Percentiles rank a stretch among this genome's conserved stretches.
phyloP scores from a whole-genome alignment of 306 rosid genomes.

The Malus fusca region DNA sequence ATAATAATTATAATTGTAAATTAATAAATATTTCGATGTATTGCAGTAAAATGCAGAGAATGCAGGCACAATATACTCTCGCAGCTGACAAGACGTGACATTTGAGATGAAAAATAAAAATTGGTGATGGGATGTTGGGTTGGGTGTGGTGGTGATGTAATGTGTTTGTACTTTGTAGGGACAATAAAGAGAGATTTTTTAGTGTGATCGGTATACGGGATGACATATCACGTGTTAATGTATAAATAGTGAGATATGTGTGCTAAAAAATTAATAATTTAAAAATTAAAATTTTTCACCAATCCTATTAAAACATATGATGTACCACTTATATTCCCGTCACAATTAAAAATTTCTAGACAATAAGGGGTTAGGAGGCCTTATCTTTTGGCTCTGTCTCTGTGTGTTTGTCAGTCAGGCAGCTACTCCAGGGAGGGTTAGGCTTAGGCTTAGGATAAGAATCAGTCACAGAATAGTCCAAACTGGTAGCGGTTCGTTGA shows the following conservation, averaged over 20 bases:
- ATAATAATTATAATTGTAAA: not conserved
- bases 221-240: accelerated
- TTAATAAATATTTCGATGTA: not conserved
- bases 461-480: not conserved
- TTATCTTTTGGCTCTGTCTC: not conserved
- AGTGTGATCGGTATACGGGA: accelerated
- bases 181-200: not conserved
- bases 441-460: not conserved
- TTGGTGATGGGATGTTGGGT: conserved; percentile 32
- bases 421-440: not conserved
- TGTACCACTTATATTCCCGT: not conserved
- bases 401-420: not conserved
- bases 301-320: not conserved
- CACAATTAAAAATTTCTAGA: not conserved
- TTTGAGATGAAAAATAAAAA: conserved; percentile 16
- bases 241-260: no score
- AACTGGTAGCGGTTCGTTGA: no score
- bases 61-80: conserved; percentile 12
- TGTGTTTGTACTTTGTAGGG: conserved; percentile 9
- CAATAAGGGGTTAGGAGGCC: conserved; percentile 22
- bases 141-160: conserved; percentile 33
- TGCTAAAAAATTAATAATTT: no score
- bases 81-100: conserved; percentile 35
- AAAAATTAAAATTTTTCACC: accelerated
- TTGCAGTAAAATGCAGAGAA: not conserved